Evolutionary conservation across 2,329 filamentous ascomycete species (phyloP), one percentile per base, ranked within the genome.

Genomic region (Nigrospora sphaerica): DNA sequence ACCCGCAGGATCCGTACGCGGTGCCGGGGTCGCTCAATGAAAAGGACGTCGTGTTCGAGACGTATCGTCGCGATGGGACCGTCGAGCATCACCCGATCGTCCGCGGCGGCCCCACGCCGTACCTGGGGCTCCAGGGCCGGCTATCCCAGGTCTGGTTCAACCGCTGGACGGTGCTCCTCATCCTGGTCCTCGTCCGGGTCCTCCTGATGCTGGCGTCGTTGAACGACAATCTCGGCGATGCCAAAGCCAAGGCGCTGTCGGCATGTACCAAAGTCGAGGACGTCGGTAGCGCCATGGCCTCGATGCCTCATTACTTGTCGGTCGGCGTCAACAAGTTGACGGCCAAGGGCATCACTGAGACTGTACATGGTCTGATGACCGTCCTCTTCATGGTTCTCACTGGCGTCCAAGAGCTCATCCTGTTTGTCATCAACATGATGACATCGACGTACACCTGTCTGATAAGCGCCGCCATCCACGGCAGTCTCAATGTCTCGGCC

Each of bases 131-230:
- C 61, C 82, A 83, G 60, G 85, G 92, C 58, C 85, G 91, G 59
- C 78, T 97, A 58, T 97, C 93, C 44, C 93, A 98, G 73, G 78
- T 95, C 66, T 96, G 92, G 90, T 83, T 98, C 71, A 97, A 98
- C 73, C 81, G 88, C 67, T 98, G 93, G 93, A 97, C 93, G 35
- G 75, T 97, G 49, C 77, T 98, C 41, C 75, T 97, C 41, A 66
- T 95, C 49, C 81, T 98, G 45, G 84, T 97, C 46, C 82, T 98
- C 44, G 80, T 86, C 52, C 82, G 91, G 47, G 79, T 92, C 49
- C 70, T 98, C 44, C 73, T 97, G 49, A 81, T 91, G 34, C 79
- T 92, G 46, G 75, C 77, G 46, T 78, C 78, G 56, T 78, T 96
- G 52, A 76, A 90, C 61, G 74, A 81, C 55, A 83, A 91, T 61